Base-by-base conservation (phyloP, 495 filamentous ascomycete genomes). In the Pyrenula aspistea region DNA sequence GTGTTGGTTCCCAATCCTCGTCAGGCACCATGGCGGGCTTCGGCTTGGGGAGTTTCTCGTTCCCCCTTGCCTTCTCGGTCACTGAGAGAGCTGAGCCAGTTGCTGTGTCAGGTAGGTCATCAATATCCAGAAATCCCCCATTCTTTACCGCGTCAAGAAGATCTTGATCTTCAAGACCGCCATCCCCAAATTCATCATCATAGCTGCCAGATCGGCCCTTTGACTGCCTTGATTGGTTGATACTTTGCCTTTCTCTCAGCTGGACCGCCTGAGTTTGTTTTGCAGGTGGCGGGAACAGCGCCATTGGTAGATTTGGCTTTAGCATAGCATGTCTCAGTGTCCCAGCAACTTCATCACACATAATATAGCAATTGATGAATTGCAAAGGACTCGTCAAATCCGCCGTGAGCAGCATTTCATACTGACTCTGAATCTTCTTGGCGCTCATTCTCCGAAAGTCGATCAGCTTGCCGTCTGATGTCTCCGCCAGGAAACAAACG, bases 291-390 rank as follows among this genome's bases (percentile, higher is more conserved):
- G 73, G 71, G 63, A 91, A 91, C 0, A 74, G 63, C 0, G 74
- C 75, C 0, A 68, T 58, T 1, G 83, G 78, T 55, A 95, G 65
- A 36, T 81, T 70, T 22, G 82, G 85, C 47, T 81, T 81, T 10
- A 96, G 60, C 10, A 77, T 70, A 48, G 79, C 81, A 24, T 73
- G 72, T 49, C 82, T 75, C 56, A 80, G 67, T 0, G 94, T 96
- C 1, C 92, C 94, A 59, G 92, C 84, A 86, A 60, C 87, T 47
- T 89, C 87, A 67, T 96, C 92, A 61, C 93, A 96, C 70, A 86
- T 87, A 12, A 89, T 77, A 67, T 89, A 82, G 58, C 87, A 93
- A 22, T 70, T 71, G 49, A 96, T 74, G 15, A 66, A 71, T 51
- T 92, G 83, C 10, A 75, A 76, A 10, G 72, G 59, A 8, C 63